Evolutionary conservation across 352 stramenopile species (phyloP).

Genomic region (Phytopythium cucurbitacearum): DNA sequence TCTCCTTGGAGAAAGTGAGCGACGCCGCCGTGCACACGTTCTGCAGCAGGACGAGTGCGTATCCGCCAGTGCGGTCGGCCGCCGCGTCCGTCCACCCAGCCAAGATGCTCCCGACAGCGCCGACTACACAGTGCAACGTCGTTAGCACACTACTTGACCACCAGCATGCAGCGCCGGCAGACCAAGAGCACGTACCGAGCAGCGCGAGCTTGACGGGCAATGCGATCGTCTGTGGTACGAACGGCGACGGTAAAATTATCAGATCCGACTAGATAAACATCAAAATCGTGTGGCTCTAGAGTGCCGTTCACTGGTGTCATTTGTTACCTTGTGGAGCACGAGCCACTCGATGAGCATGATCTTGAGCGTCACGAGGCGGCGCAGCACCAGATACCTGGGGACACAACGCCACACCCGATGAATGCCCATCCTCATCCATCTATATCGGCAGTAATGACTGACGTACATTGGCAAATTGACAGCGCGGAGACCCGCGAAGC

Average conservation of each 20-base stretch:
- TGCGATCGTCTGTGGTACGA: conserved; percentile 27
- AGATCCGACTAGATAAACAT: not conserved
- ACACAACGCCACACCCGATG: not conserved
- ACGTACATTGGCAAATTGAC: conserved; percentile 78
- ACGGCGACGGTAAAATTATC: not conserved
- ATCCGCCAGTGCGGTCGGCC: conserved; percentile 33
- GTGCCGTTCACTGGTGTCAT: not conserved
- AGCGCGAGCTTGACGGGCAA: conserved; percentile 52
- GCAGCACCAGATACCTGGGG: conserved; percentile 54
- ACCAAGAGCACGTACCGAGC: conserved; percentile 24
- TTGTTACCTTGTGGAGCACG: conserved; percentile 49
- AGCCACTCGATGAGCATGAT: conserved; percentile 78
- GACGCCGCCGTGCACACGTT: conserved; percentile 64
- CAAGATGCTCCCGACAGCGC: conserved; percentile 45
- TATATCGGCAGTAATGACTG: not conserved
- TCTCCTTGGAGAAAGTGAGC: conserved; percentile 68
- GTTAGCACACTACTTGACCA: not conserved
- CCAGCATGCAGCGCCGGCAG: not conserved
- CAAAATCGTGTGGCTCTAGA: not conserved
- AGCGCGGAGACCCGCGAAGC: conserved; percentile 56
- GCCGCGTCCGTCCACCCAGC: conserved; percentile 55
- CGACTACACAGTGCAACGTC: conserved; percentile 31
- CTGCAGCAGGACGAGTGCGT: conserved; percentile 58
- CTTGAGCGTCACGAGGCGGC: conserved; percentile 66
- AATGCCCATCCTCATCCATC: not conserved